Evolutionary conservation across 1,139 yeast genomes (phyloP), one percentile per base, ranked within the genome.

Genomic region (Saccharomyces hybrid): DNA sequence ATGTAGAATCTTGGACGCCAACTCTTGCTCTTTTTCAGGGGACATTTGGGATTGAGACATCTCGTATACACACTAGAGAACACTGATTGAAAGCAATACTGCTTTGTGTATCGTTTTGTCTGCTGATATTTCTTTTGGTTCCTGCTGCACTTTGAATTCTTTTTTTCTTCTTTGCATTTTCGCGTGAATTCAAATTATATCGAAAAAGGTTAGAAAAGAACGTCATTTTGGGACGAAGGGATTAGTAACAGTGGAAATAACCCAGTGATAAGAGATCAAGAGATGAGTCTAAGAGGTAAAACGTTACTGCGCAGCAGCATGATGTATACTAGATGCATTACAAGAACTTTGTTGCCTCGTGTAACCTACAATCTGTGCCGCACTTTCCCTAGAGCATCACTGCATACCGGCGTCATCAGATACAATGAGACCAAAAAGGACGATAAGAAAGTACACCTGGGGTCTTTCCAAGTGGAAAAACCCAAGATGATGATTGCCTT

Each of bases 401-500:
- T 38, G 23, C n/a, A 38, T 4, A 38, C 42, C n/a, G 5, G 23
- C 11, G 23, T 16, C 42, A 16, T 38, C 42, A 11, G 13, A 38
- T 38, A 38, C 3, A 38, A 38, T 16, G 42, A 38, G 25, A 16
- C 5, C 1, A 38, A 13, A 48, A 26, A 26, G 27, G 26, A 31
- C 28, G 42, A n/a, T 11, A 48, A 56, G 27, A 25, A 32, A 23
- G 38, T 30, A 20, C 54, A 51, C 5, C 26, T 62, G 27, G 69
- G 67, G 0, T 65, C 70, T 50, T 41, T 68, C 52, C 75, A 83
- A 61, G 78, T 77, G 4, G 86, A 82, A 49, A 82, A 84, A 57
- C 96, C 96, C 1, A 81, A 84, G 69, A 75, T 88, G 61, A 86
- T 90, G 84, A 79, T 93, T 30, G 93, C 96, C 0, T 91, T 93